These are phyloP conservation scores for Grosmannia serpens DNA, from an alignment of 2,329 filamentous ascomycete species.

Conservation along the genomic window DNA sequence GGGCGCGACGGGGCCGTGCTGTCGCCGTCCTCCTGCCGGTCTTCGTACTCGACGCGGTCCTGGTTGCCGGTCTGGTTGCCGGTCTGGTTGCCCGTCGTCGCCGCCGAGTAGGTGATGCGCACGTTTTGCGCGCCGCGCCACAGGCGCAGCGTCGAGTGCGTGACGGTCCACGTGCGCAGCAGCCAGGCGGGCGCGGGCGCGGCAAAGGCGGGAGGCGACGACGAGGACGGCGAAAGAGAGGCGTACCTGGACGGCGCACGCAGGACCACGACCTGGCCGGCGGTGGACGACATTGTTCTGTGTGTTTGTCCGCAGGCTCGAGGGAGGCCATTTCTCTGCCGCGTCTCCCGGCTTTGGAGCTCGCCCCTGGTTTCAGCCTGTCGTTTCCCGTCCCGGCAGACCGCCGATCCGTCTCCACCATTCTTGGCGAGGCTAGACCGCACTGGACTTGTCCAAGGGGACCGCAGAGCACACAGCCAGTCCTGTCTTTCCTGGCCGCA, in stretches of 20 bases:
- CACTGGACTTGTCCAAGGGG: too few species aligned
- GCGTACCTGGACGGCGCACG: conserved; percentile 39
- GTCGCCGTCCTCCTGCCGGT: conserved; percentile 10
- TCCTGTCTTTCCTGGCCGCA: too few species aligned
- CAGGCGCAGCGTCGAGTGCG: conserved; percentile 66
- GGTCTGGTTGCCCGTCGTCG: conserved; percentile 13
- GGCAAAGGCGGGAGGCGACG: conserved; percentile 20
- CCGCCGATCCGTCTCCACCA: too few species aligned
- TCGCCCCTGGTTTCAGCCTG: too few species aligned
- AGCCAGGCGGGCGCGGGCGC: conserved; percentile 48
- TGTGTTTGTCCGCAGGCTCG: too few species aligned
- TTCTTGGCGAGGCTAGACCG: too few species aligned
- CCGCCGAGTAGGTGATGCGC: conserved; percentile 58
- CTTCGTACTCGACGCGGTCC: conserved; percentile 63
- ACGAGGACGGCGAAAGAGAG: conserved; percentile 13
- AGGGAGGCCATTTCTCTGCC: too few species aligned
- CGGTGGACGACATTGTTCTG: neutral
- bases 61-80: conserved; percentile 32
- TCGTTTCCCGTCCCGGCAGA: too few species aligned
- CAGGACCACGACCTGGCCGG: conserved; percentile 20
- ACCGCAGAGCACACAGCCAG: too few species aligned
- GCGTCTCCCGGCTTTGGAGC: too few species aligned
- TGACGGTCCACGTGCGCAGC: conserved; percentile 58
- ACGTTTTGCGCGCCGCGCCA: conserved; percentile 75
- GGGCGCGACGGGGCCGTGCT: conserved; percentile 23